phyloP scores from a whole-genome alignment of 2,329 filamentous ascomycete species.

The Fusarium sp. region DNA sequence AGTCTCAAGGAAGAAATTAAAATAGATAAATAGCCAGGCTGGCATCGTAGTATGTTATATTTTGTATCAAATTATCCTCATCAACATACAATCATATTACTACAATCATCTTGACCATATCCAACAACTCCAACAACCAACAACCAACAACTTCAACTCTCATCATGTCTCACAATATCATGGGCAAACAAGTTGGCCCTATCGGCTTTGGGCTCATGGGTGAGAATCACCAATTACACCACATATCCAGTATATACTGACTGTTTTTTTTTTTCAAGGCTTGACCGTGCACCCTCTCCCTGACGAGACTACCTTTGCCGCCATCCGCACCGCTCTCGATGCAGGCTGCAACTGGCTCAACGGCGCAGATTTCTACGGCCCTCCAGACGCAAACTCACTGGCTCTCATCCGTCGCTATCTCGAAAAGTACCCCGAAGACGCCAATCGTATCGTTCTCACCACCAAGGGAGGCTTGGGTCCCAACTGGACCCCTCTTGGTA shows the following conservation, averaged over 20 bases:
- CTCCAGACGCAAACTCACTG: conserved; percentile 64
- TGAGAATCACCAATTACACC: conserved; percentile 24
- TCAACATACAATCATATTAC: neutral
- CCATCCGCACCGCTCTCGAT: conserved; percentile 64
- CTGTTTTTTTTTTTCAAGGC: conserved; percentile 30
- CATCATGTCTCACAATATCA: conserved; percentile 44
- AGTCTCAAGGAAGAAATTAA: neutral
- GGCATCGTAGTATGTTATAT: neutral
- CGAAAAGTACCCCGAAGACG: conserved; percentile 69
- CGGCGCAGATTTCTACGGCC: conserved; percentile 72
- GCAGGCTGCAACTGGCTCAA: conserved; percentile 64
- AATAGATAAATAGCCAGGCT: conserved; percentile 19
- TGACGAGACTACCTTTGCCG: conserved; percentile 60
- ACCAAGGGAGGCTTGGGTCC: conserved; percentile 68
- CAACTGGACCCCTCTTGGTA: conserved; percentile 59
- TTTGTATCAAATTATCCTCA: neutral
- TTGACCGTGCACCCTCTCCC: conserved; percentile 37
- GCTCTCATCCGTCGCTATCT: conserved; percentile 72
- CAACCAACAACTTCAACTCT: neutral
- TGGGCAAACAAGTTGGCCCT: conserved; percentile 41
- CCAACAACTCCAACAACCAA: neutral
- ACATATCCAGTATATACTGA: conserved; percentile 30
- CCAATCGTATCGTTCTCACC: conserved; percentile 68
- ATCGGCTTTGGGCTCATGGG: conserved; percentile 48
- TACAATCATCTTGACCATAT: neutral